These are phyloP conservation scores for Parasarocladium wereldwijsianum DNA, from an alignment of 2,329 filamentous ascomycete species.

Conservation along the genomic window DNA sequence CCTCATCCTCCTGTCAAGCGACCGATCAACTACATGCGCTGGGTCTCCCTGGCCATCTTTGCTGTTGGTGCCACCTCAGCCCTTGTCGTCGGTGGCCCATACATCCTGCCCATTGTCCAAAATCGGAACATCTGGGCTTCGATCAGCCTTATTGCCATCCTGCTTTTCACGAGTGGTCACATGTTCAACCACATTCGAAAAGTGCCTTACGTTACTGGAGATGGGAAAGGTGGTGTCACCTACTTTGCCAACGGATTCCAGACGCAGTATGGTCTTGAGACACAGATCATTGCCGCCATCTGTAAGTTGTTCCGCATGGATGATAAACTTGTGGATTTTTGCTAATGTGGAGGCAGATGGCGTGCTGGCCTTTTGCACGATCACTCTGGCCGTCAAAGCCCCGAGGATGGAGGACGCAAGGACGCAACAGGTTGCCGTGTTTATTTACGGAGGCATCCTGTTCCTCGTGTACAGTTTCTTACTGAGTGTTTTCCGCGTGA, in stretches of 20 bases:
- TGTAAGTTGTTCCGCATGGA: slow-evolving; percentile 50
- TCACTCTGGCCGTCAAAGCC: slow-evolving; percentile 81
- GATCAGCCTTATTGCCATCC: slow-evolving; percentile 71
- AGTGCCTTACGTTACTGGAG: slow-evolving; percentile 77
- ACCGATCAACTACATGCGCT: slow-evolving; percentile 75
- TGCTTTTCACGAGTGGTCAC: slow-evolving; percentile 89
- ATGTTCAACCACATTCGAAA: slow-evolving; percentile 99
- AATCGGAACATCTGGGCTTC: slow-evolving; percentile 92
- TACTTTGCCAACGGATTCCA: slow-evolving; percentile 91
- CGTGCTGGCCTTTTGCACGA: slow-evolving; percentile 74
- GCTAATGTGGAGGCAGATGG: slow-evolving; percentile 29
- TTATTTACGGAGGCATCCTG: slow-evolving; percentile 64
- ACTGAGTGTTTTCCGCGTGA: slow-evolving; percentile 81
- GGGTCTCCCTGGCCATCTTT: slow-evolving; percentile 52
- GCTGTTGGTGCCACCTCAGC: slow-evolving; percentile 56
- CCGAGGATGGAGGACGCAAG: slow-evolving; percentile 71
- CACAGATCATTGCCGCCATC: slow-evolving; percentile 83
- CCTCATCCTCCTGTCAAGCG: slow-evolving; percentile 66
- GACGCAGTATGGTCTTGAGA: slow-evolving; percentile 87
- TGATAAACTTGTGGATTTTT: neutral
- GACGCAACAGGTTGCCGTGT: slow-evolving; percentile 65
- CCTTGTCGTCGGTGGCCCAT: slow-evolving; percentile 58
- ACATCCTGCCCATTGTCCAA: slow-evolving; percentile 66
- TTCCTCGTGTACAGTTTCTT: slow-evolving; percentile 87
- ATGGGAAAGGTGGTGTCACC: slow-evolving; percentile 71